Evolutionary conservation across 306 rosid species (phyloP).

Genomic region (Pterocarpus macrocarpus): DNA sequence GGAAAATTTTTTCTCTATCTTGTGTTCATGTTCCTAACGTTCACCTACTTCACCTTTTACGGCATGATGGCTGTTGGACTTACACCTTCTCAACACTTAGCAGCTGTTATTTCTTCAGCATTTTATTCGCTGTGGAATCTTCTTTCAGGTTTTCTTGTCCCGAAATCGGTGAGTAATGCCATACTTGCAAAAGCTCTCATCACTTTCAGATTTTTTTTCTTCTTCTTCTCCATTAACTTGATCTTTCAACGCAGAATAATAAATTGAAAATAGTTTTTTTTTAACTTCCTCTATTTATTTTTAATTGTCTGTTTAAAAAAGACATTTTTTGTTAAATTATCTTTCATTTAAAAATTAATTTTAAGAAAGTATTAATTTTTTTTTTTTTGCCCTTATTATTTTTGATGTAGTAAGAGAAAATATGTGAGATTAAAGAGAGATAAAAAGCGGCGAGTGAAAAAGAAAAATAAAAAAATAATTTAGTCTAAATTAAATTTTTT

Average conservation of each 20-base stretch:
- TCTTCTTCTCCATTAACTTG: not conserved
- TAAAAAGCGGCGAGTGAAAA: no score
- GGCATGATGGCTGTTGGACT: constrained; percentile 97
- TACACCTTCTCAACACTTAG: constrained; percentile 80
- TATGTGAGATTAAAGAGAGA: no score
- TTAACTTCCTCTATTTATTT: no score
- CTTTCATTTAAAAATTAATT: no score
- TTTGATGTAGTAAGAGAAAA: no score
- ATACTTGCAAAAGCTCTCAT: not conserved
- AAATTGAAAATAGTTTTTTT: not conserved
- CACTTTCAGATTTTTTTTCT: not conserved
- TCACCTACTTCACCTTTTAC: constrained; percentile 93
- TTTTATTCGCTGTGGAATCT: constrained; percentile 97
- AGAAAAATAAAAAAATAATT: no score
- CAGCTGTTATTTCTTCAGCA: constrained; percentile 93
- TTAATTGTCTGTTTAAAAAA: no score
- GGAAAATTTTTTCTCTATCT: constrained; percentile 81
- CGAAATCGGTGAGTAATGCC: constrained; percentile 76
- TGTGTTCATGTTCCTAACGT: constrained; percentile 90
- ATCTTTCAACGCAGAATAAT: not conserved
- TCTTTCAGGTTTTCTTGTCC: constrained; percentile 92
- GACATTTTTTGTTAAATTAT: no score
- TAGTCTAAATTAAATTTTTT: no score
- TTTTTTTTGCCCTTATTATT: no score
- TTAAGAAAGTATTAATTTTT: no score